Evolutionary conservation across 352 stramenopile genomes (phyloP), one percentile per base, ranked within the genome.

Genomic region (Elongisporangium prolatum): DNA sequence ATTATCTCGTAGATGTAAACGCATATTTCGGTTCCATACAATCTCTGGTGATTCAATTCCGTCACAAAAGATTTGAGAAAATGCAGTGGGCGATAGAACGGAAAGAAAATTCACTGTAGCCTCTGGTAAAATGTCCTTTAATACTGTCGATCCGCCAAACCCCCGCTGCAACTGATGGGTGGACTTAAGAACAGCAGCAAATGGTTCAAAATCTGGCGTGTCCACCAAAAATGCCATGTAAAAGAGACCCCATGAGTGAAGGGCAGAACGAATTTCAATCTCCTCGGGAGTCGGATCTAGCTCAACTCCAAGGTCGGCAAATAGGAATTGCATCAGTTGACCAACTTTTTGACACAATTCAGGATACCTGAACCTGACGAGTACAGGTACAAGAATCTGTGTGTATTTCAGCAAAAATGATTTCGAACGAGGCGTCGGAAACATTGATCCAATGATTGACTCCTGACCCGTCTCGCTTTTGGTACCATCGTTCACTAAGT

Each of bases 1-100:
- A 72, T 90, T 84, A 11, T 89, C 74, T 22, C 96, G 85, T 2
- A 98, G 64, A 56, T 97, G 82, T 18, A 81, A 78, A 10, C 92
- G 79, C 96, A 98, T 98, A 0, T 89, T 74, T n/a, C 73, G 60
- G 60, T 76, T 97, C 96, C 96, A 99, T 65, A 98, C 95, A 4
- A 98, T 93, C 48, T 96, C 77, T 18, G 95, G 91, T 1, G 92
- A 97, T 51, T 88, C 69, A 18, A 86, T 77, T 28, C 93, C 76
- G 17, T 89, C 82, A 25, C 74, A 87, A 56, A 98, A 98, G 7
- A 97, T 68, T 21, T 97, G 78, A 1, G 84, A 78, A 63, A 98
- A 98, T 40, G 80, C 76, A 40, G 89, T 71, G 0, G 81, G 64
- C 5, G 80, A 88, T 34, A 89, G 77, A n/a, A 70, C 86, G 2